Percentiles rank a stretch among this genome's conserved stretches.
Evolutionary conservation across 2,329 filamentous ascomycete genomes (phyloP).

Genomic region (Hypoxylon sp.): DNA sequence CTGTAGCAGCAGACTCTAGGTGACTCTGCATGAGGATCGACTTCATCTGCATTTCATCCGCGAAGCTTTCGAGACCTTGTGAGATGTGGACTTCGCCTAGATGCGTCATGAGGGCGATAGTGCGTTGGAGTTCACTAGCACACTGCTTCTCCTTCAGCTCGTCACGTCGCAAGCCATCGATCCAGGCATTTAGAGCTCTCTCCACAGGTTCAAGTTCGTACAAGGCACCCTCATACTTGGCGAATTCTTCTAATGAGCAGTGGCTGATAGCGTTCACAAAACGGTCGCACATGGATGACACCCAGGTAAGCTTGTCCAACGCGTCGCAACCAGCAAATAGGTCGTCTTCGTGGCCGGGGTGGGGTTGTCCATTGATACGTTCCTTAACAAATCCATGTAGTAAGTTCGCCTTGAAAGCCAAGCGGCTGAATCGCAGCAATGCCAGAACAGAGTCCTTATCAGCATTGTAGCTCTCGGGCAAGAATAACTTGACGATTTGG

Average conservation of each 20-base stretch:
- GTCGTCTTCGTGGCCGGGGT: conserved; percentile 81
- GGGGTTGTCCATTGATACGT: conserved; percentile 76
- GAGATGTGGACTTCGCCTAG: conserved; percentile 85
- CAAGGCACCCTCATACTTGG: conserved; percentile 81
- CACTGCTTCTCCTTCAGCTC: conserved; percentile 89
- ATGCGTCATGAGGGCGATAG: conserved; percentile 89
- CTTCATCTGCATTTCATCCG: conserved; percentile 84
- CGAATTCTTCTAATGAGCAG: conserved; percentile 84
- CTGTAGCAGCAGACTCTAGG: conserved; percentile 81
- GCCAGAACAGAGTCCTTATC: conserved; percentile 91
- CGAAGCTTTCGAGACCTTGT: conserved; percentile 78
- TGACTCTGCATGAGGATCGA: conserved; percentile 83
- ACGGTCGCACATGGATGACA: conserved; percentile 85
- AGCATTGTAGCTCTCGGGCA: conserved; percentile 85
- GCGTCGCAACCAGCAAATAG: conserved; percentile 85
- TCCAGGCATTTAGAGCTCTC: conserved; percentile 87
- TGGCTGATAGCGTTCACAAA: conserved; percentile 85
- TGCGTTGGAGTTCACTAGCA: conserved; percentile 84
- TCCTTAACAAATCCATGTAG: conserved; percentile 85
- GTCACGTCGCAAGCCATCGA: conserved; percentile 86
- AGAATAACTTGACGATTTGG: conserved; percentile 88
- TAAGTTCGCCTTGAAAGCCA: conserved; percentile 89
- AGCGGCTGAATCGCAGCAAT: conserved; percentile 86
- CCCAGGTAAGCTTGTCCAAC: conserved; percentile 87
- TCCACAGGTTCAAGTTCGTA: conserved; percentile 95